These are phyloP conservation scores for Coleophoma cylindrospora DNA, from an alignment of 2,329 filamentous ascomycete genomes.

Conservation along the genomic window DNA sequence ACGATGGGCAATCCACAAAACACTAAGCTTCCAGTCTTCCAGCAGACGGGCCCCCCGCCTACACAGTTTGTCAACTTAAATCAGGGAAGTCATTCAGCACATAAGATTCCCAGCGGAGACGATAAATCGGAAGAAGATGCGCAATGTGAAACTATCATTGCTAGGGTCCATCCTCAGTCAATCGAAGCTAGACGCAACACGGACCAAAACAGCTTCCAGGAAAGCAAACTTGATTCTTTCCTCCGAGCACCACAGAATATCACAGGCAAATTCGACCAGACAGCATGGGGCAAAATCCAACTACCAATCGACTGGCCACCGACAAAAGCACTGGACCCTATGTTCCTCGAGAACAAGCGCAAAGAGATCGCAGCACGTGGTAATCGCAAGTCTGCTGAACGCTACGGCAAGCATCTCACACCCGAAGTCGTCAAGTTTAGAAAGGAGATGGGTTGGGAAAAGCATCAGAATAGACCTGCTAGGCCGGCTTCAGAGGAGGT, in stretches of 20 bases:
- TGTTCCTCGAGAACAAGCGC: constrained; percentile 43
- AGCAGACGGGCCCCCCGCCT: no score
- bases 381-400: constrained; percentile 37
- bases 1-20: no score
- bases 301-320: constrained; percentile 41
- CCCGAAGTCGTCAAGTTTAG: not conserved
- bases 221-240: constrained; percentile 6
- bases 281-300: constrained; percentile 37
- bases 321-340: constrained; percentile 31
- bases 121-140: no score
- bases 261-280: not conserved
- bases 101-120: no score
- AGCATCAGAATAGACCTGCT: constrained; percentile 1
- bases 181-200: constrained; percentile 1
- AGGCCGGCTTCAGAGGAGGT: not conserved
- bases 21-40: no score
- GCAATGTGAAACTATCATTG: no score
- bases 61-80: no score
- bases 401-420: constrained; percentile 29
- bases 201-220: no score
- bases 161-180: no score
- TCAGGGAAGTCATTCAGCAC: no score
- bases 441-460: constrained; percentile 1
- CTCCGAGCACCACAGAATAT: constrained; percentile 16
- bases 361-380: constrained; percentile 42